phyloP scores from a whole-genome alignment of 2,329 filamentous ascomycete species.

The Fusarium praegraminearum region DNA sequence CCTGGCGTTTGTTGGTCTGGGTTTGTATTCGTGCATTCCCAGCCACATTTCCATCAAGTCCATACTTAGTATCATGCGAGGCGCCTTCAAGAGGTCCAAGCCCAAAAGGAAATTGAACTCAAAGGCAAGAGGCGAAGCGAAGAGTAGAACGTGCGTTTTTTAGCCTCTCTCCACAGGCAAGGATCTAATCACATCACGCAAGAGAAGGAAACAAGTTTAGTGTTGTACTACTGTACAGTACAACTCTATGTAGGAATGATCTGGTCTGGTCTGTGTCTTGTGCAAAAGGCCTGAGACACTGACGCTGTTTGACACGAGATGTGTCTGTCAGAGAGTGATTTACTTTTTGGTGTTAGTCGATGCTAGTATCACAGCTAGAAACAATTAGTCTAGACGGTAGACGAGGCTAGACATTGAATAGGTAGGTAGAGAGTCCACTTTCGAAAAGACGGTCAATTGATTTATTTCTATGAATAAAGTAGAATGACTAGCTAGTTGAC shows the following conservation, averaged over 20 bases:
- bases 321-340: conserved; percentile 16
- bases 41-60: conserved; percentile 13
- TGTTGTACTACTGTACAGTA: not conserved
- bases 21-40: not conserved
- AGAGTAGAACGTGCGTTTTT: not conserved
- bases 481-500: not conserved
- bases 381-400: conserved; percentile 4
- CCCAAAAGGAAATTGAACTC: conserved; percentile 32
- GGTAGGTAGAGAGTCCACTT: not conserved
- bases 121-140: conserved; percentile 3
- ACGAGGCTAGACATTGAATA: conserved; percentile 8
- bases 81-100: conserved; percentile 22
- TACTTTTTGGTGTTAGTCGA: not conserved
- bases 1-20: conserved; percentile 1
- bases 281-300: conserved; percentile 15
- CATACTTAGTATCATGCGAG: conserved; percentile 20
- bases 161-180: conserved; percentile 8
- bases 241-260: not conserved
- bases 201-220: conserved; percentile 9
- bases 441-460: conserved; percentile 17
- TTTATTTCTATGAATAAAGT: not conserved
- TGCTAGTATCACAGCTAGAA: conserved; percentile 7
- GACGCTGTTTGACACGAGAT: conserved; percentile 20
- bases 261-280: conserved; percentile 1
- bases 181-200: conserved; percentile 26